A percentile compares a stretch with the other conserved stretches of the same genome.
Conservation (phyloP, 768 basidiomycete species). For the Psilocybe subaeruginosa region DNA sequence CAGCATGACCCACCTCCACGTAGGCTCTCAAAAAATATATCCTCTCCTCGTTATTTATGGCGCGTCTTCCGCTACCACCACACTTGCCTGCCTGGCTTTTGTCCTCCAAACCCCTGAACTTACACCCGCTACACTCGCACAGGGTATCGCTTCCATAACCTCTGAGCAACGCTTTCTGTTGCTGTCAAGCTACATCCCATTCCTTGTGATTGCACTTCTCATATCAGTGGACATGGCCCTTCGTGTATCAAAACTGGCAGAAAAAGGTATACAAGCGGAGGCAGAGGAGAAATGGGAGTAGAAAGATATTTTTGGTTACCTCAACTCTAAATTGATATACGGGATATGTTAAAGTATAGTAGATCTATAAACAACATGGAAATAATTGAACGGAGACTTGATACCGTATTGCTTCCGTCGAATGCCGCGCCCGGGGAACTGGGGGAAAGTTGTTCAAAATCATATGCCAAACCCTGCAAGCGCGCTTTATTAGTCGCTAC, state of each 20-base stretch:
- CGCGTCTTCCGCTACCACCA: slow-evolving; percentile 79
- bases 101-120: slow-evolving; percentile 54
- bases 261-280: slow-evolving; percentile 27
- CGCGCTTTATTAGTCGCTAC: not conserved
- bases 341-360: not conserved
- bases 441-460: not conserved
- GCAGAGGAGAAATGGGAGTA: slow-evolving; percentile 27
- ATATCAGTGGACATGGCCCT: slow-evolving; percentile 77
- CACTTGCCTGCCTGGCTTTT: slow-evolving; percentile 67
- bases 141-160: slow-evolving; percentile 43
- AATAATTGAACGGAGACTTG: not conserved
- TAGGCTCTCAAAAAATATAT: slow-evolving; percentile 58
- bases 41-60: slow-evolving; percentile 72
- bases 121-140: slow-evolving; percentile 26
- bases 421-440: not conserved
- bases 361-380: too few relatives aligned
- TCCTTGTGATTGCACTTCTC: slow-evolving; percentile 68
- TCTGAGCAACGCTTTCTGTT: slow-evolving; percentile 56
- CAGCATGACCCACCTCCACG: not conserved
- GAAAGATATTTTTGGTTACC: not conserved
- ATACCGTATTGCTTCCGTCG: not conserved
- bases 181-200: slow-evolving; percentile 74
- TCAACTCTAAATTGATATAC: not conserved
- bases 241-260: slow-evolving; percentile 36
- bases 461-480: not conserved